These are phyloP conservation scores for Leccinellum albellum DNA, from an alignment of 768 basidiomycete species.

Conservation along the genomic window DNA sequence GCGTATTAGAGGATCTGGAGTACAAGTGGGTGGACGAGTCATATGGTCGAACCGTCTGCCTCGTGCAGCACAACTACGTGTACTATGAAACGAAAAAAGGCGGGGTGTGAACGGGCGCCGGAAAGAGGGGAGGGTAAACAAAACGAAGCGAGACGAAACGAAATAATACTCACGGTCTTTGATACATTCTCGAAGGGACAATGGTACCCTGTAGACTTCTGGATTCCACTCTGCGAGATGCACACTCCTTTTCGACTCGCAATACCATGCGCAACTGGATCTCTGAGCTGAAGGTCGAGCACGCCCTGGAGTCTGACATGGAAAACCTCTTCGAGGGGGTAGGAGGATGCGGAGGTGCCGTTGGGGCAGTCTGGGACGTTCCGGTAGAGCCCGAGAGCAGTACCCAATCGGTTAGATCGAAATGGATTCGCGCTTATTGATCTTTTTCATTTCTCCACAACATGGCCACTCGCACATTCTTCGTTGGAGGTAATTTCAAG, in stretches of 20 bases:
- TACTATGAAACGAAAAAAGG: slow-evolving; percentile 24
- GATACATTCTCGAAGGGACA: too few species aligned
- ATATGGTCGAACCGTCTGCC: slow-evolving; percentile 24
- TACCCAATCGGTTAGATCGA: slow-evolving; percentile 1
- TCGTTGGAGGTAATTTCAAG: slow-evolving; percentile 98
- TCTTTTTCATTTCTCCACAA: not conserved
- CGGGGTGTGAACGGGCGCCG: too few species aligned
- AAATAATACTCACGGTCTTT: slow-evolving; percentile 30
- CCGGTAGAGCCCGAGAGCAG: not conserved
- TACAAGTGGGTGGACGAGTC: slow-evolving; percentile 36
- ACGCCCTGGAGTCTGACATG: too few species aligned
- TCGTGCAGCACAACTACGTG: slow-evolving; percentile 34
- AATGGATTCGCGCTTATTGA: not conserved
- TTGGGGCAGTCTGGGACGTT: too few species aligned
- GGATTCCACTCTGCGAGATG: too few species aligned
- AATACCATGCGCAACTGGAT: not conserved
- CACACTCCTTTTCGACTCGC: slow-evolving; percentile 24
- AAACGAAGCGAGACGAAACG: not conserved
- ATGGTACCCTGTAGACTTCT: too few species aligned
- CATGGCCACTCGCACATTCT: slow-evolving; percentile 64
- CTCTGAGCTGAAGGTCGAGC: too few species aligned
- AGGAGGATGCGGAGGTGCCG: too few species aligned
- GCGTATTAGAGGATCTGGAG: slow-evolving; percentile 37
- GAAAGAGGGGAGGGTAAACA: not conserved
- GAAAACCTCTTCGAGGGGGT: too few species aligned